A percentile compares a stretch with the other conserved stretches of the same genome.
Evolutionary conservation across 2,329 filamentous ascomycete genomes (phyloP).

Genomic region (Aureobasidium lini): DNA sequence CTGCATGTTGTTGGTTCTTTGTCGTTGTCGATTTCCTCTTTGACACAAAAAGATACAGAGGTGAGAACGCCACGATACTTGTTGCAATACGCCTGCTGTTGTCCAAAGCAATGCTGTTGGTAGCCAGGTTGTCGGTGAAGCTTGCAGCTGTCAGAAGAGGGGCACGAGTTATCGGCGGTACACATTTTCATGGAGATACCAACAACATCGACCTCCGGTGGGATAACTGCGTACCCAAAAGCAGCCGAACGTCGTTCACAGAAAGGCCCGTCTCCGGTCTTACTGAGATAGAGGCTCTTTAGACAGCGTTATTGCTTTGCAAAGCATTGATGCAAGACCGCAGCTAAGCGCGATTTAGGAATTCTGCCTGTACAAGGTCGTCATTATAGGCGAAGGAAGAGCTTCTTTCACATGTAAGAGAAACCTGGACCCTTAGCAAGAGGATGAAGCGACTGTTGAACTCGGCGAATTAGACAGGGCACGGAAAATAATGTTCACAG

Average conservation of each 20-base stretch:
- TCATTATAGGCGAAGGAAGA: not conserved
- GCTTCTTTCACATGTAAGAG: not conserved
- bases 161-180: not conserved
- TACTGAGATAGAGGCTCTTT: not conserved
- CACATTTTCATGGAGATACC: not conserved
- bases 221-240: conserved; percentile 2
- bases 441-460: not conserved
- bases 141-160: conserved; percentile 1
- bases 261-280: not conserved
- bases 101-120: not conserved
- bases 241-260: not conserved
- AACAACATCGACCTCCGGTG: not conserved
- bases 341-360: not conserved
- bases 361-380: not conserved
- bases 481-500: not conserved
- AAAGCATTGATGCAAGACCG: not conserved
- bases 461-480: conserved; percentile 7
- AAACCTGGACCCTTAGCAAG: not conserved
- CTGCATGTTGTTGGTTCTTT: not conserved
- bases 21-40: not conserved
- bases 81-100: not conserved
- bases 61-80: not conserved
- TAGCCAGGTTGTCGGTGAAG: not conserved
- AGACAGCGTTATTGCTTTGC: not conserved
- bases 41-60: not conserved